phyloP scores from a whole-genome alignment of 2,329 filamentous ascomycete genomes.

The Spiromastix sp. region DNA sequence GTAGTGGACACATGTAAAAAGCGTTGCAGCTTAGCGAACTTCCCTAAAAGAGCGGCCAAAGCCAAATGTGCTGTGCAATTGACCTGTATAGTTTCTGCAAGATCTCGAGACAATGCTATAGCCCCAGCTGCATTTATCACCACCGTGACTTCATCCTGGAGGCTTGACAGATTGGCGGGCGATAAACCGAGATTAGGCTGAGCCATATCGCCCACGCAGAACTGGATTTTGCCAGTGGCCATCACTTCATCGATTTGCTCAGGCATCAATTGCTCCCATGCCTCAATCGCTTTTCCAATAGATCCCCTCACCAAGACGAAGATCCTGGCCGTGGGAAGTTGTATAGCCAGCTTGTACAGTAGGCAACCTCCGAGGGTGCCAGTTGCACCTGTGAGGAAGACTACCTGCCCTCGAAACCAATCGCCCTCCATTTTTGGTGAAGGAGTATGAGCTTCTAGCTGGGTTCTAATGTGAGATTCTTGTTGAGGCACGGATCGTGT shows the following conservation, averaged over 20 bases:
- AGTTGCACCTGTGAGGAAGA: too few species aligned
- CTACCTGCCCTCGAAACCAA: too few species aligned
- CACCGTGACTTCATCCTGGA: constrained; percentile 10
- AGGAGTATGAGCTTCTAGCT: too few species aligned
- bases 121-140: constrained; percentile 13
- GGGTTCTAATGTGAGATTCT: too few species aligned
- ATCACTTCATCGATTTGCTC: constrained; percentile 13
- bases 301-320: constrained; percentile 20
- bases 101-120: constrained; percentile 11
- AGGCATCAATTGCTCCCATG: constrained; percentile 18
- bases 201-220: constrained; percentile 13
- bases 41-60: too few species aligned
- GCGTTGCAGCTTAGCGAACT: too few species aligned
- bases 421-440: too few species aligned
- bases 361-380: too few species aligned
- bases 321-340: constrained; percentile 22
- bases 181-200: constrained; percentile 9
- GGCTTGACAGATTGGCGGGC: neutral
- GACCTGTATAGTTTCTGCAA: too few species aligned
- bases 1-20: too few species aligned
- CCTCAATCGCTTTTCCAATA: constrained; percentile 16
- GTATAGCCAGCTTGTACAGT: constrained; percentile 22
- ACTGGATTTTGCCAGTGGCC: constrained; percentile 11
- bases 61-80: too few species aligned
- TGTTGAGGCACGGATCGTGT: too few species aligned